These are phyloP conservation scores for Drechslera avenae DNA, from an alignment of 2,329 filamentous ascomycete genomes.

Conservation along the genomic window DNA sequence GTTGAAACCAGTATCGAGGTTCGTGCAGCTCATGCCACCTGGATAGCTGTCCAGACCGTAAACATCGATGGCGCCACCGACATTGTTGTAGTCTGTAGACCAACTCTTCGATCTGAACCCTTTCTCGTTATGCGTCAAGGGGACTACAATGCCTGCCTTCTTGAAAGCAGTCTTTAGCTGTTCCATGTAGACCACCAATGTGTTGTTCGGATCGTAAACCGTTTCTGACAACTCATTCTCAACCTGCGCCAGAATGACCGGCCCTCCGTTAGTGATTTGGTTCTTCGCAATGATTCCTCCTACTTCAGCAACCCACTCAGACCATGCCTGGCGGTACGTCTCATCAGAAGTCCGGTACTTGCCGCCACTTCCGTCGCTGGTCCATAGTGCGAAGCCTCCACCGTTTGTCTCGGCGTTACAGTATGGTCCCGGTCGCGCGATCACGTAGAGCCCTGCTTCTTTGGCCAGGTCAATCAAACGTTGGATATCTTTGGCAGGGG, in stretches of 20 bases:
- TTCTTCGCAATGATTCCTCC: constrained; percentile 57
- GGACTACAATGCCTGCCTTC: constrained; percentile 56
- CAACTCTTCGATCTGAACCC: constrained; percentile 56
- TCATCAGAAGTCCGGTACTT: constrained; percentile 52
- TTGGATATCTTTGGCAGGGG: constrained; percentile 58
- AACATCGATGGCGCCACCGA: constrained; percentile 60
- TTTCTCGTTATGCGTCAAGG: constrained; percentile 58
- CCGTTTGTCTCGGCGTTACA: constrained; percentile 59
- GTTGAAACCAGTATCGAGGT: constrained; percentile 56
- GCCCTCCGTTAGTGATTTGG: constrained; percentile 57
- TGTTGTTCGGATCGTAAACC: constrained; percentile 51
- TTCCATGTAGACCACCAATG: constrained; percentile 59
- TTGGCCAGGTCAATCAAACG: constrained; percentile 58
- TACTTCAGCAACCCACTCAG: constrained; percentile 55
- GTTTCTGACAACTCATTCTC: constrained; percentile 61
- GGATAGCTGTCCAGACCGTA: constrained; percentile 57
- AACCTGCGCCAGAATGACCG: constrained; percentile 59
- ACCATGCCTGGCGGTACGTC: constrained; percentile 54
- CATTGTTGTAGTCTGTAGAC: constrained; percentile 61
- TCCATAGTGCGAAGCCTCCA: constrained; percentile 55
- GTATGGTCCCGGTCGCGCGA: constrained; percentile 59
- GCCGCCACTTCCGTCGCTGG: constrained; percentile 55
- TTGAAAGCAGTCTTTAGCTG: constrained; percentile 56
- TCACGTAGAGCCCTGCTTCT: constrained; percentile 58
- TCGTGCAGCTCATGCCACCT: constrained; percentile 57